A percentile compares a stretch with the other conserved stretches of the same genome.
These are phyloP conservation scores for Yarrowia sp. DNA, from an alignment of 805 yeast genomes.

Conservation along the genomic window DNA sequence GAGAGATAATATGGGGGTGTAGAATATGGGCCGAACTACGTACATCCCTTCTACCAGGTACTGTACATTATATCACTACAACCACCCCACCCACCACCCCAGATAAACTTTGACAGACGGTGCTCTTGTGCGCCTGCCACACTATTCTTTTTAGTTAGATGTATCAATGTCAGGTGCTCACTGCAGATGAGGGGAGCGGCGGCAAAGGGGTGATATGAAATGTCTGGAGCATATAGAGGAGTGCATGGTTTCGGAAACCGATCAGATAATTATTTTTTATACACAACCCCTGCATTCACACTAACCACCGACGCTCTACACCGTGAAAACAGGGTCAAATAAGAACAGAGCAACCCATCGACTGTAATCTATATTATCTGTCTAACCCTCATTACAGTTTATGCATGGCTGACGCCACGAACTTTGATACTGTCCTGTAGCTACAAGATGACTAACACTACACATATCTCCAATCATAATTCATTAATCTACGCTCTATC, in stretches of 20 bases:
- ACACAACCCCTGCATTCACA: no score
- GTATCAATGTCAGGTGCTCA: constrained; percentile 10
- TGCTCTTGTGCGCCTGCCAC: not conserved
- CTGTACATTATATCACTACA: no score
- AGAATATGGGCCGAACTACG: no score
- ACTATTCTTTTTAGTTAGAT: not conserved
- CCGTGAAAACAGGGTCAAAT: no score
- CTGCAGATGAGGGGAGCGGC: not conserved
- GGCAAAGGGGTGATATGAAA: not conserved
- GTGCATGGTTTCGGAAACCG: no score
- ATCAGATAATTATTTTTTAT: no score
- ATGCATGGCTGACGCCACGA: not conserved
- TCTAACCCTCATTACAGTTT: not conserved
- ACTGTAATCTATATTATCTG: not conserved
- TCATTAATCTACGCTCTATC: constrained; percentile 16
- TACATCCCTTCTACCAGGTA: no score
- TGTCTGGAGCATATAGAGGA: not conserved
- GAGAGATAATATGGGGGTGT: not conserved
- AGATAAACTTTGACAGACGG: not conserved
- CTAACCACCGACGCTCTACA: no score
- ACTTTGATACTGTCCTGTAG: no score
- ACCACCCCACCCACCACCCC: not conserved
- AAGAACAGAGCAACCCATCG: not conserved
- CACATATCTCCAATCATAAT: no score
- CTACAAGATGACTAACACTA: no score